These are phyloP conservation scores for Cystoisospora suis DNA, from an alignment of 169 alveolate species.

Conservation along the genomic window DNA sequence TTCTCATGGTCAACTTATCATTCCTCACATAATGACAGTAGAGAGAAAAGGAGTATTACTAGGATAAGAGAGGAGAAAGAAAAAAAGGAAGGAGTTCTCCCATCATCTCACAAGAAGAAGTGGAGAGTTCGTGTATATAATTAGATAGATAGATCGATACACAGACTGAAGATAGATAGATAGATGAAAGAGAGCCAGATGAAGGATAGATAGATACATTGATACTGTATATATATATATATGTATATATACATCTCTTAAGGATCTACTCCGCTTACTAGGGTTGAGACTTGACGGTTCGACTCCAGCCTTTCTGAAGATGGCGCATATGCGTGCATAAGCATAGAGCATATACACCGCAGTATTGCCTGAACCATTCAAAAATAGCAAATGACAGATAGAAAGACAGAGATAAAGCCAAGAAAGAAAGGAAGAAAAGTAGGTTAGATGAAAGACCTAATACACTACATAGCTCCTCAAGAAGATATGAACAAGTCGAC, in stretches of 20 bases:
- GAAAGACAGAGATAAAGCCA: not conserved
- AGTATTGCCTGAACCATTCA: conserved; percentile 93
- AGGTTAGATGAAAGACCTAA: not conserved
- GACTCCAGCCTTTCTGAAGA: conserved; percentile 61
- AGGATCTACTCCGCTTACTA: not conserved
- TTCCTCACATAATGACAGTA: too few species aligned
- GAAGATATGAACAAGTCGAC: too few species aligned
- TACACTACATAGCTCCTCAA: not conserved
- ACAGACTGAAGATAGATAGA: too few species aligned
- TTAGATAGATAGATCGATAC: too few species aligned
- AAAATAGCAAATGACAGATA: conserved; percentile 75
- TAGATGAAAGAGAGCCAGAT: too few species aligned
- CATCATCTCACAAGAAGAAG: too few species aligned
- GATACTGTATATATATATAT: too few species aligned
- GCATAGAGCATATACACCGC: conserved; percentile 74
- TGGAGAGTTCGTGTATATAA: not conserved
- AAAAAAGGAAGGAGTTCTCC: too few species aligned
- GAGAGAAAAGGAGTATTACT: too few species aligned
- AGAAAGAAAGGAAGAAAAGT: not conserved
- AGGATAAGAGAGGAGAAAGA: too few species aligned
- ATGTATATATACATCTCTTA: not conserved
- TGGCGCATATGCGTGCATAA: conserved; percentile 70
- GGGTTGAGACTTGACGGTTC: not conserved
- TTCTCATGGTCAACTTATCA: too few species aligned
- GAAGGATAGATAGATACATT: not conserved